Percentiles rank a stretch among this genome's conserved stretches.
Evolutionary conservation across 352 stramenopile species (phyloP).

Genomic region (Globisporangium rhizosaccharum): DNA sequence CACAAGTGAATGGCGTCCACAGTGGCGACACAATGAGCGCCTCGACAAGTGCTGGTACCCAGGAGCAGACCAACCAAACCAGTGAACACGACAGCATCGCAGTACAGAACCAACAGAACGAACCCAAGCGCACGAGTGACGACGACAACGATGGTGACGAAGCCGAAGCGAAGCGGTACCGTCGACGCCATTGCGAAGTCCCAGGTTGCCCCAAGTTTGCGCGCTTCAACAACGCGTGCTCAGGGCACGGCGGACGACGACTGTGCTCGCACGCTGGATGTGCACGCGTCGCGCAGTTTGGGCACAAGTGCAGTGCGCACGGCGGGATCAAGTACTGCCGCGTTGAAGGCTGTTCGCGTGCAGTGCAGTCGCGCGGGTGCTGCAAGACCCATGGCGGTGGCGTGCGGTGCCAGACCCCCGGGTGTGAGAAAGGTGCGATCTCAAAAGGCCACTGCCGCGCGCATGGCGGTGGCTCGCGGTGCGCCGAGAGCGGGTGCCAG

Average conservation of each 20-base stretch:
- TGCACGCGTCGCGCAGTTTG: conserved; percentile 68
- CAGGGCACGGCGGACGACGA: conserved; percentile 62
- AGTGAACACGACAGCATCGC: too few species aligned
- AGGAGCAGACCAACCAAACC: too few species aligned
- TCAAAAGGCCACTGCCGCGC: conserved; percentile 81
- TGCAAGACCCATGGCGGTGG: conserved; percentile 86
- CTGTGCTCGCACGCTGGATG: conserved; percentile 65
- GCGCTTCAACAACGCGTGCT: conserved; percentile 76
- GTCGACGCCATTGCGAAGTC: conserved; percentile 58
- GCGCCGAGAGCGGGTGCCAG: conserved; percentile 50
- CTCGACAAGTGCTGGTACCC: too few species aligned
- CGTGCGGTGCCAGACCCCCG: conserved; percentile 69
- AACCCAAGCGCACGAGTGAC: not conserved
- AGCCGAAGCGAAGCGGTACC: conserved; percentile 42
- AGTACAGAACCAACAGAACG: too few species aligned
- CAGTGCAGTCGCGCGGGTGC: conserved; percentile 77
- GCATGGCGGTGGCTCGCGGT: conserved; percentile 78
- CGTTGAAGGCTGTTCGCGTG: conserved; percentile 59
- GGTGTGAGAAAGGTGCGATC: conserved; percentile 81
- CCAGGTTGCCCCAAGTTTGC: conserved; percentile 69
- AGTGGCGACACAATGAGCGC: too few species aligned
- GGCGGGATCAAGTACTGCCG: conserved; percentile 75
- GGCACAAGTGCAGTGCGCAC: conserved; percentile 77
- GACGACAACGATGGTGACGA: conserved; percentile 5
- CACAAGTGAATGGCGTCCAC: too few species aligned